Evolutionary conservation across 2,329 filamentous ascomycete genomes (phyloP).

Genomic region (Phyllachora maydis): DNA sequence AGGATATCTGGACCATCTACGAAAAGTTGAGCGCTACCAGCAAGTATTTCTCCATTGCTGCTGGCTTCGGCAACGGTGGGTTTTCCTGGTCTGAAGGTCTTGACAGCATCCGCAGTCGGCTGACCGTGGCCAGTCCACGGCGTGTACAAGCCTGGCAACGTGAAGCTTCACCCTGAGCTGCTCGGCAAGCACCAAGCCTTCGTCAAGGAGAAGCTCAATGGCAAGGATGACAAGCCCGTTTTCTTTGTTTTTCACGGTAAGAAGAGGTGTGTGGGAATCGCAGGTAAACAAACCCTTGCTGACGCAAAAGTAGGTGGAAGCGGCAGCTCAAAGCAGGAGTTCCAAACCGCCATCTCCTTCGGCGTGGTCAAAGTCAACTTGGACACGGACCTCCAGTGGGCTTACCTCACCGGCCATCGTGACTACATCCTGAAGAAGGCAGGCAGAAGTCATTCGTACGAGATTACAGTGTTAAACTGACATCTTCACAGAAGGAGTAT

Average conservation of each 20-base stretch:
- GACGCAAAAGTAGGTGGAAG: too few species aligned
- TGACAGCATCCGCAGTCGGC: too few species aligned
- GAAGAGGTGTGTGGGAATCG: too few species aligned
- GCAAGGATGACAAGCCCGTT: constrained; percentile 70
- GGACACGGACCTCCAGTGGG: constrained; percentile 93
- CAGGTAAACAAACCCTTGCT: too few species aligned
- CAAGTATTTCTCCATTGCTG: constrained; percentile 93
- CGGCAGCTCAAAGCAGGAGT: constrained; percentile 80
- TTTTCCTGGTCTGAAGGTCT: too few species aligned
- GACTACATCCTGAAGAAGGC: constrained; percentile 1
- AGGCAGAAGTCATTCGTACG: too few species aligned
- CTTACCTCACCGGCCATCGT: constrained; percentile 58
- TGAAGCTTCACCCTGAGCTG: constrained; percentile 88
- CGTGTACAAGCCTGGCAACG: constrained; percentile 90
- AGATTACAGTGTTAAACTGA: too few species aligned
- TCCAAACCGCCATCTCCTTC: constrained; percentile 67
- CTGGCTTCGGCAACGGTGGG: constrained; percentile 92
- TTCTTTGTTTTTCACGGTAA: constrained; percentile 99
- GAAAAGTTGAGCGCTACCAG: constrained; percentile 69
- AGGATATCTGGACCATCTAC: constrained; percentile 87
- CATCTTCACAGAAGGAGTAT: constrained; percentile 41
- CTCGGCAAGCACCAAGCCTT: constrained; percentile 91
- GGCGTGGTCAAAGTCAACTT: constrained; percentile 99
- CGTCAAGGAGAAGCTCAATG: constrained; percentile 60
- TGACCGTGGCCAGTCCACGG: too few species aligned